These are phyloP conservation scores for Abrus pulchellus DNA, from an alignment of 306 rosid genomes.

Conservation along the genomic window DNA sequence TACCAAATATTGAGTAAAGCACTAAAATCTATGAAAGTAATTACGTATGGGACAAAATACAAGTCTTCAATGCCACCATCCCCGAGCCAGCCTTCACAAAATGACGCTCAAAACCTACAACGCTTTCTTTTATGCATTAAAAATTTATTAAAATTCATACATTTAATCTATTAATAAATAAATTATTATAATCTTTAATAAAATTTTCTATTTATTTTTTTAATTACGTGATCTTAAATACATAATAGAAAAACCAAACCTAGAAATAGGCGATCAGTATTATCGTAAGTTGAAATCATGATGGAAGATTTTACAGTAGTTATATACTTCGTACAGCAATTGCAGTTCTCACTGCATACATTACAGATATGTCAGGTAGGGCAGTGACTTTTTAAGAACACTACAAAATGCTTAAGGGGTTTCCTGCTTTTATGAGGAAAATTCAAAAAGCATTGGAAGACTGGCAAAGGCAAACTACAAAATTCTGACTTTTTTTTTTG, in stretches of 20 bases:
- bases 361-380: slow-evolving; percentile 4
- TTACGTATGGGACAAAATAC: background rate
- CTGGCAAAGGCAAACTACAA: slow-evolving; percentile 48
- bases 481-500: slow-evolving; percentile 37
- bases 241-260: no score
- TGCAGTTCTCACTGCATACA: slow-evolving; percentile 18
- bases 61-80: background rate
- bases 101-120: no score
- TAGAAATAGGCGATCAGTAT: background rate
- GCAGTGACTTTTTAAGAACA: slow-evolving; percentile 40
- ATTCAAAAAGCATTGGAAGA: slow-evolving; percentile 49
- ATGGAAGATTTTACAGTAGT: background rate
- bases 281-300: slow-evolving; percentile 23
- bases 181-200: no score
- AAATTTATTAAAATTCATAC: no score
- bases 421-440: slow-evolving; percentile 41
- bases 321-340: slow-evolving; percentile 27
- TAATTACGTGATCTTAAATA: no score
- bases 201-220: no score
- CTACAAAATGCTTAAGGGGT: slow-evolving; percentile 23
- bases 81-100: no score
- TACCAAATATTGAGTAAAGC: background rate
- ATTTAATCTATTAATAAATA: no score
- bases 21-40: no score
- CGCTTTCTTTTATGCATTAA: no score